Percentiles rank a stretch among this genome's conserved stretches.
These are phyloP conservation scores for Ascochyta pisi DNA, from an alignment of 2,329 filamentous ascomycete genomes.

Conservation along the genomic window DNA sequence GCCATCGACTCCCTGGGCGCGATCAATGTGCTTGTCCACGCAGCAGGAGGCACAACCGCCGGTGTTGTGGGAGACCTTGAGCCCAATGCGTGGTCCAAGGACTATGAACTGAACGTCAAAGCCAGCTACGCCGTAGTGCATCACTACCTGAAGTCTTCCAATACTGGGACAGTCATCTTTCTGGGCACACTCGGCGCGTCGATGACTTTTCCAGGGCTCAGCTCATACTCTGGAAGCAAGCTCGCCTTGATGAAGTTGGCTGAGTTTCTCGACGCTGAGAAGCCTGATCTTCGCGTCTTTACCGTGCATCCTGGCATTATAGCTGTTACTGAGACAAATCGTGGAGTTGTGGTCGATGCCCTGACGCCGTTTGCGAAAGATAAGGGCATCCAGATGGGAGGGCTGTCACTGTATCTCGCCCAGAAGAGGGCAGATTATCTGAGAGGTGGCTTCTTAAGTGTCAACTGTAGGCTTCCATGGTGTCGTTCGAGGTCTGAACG, in stretches of 20 bases:
- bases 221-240: slow-evolving; percentile 32
- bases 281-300: slow-evolving; percentile 30
- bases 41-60: slow-evolving; percentile 18
- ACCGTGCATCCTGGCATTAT: slow-evolving; percentile 35
- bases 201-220: slow-evolving; percentile 22
- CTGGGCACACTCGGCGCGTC: slow-evolving; percentile 24
- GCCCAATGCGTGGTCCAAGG: slow-evolving; percentile 16
- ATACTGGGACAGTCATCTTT: slow-evolving; percentile 27
- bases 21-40: slow-evolving; percentile 28
- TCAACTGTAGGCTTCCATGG: slow-evolving; percentile 29
- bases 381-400: slow-evolving; percentile 24
- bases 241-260: slow-evolving; percentile 28
- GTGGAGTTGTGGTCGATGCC: slow-evolving; percentile 14
- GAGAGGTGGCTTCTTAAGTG: slow-evolving; percentile 24
- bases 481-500: neutral
- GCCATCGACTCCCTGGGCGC: slow-evolving; percentile 17
- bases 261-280: slow-evolving; percentile 31
- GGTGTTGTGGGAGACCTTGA: slow-evolving; percentile 11
- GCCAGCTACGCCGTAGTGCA: slow-evolving; percentile 24
- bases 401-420: slow-evolving; percentile 26
- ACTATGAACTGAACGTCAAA: slow-evolving; percentile 29
- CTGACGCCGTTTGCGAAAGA: slow-evolving; percentile 30
- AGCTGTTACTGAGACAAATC: slow-evolving; percentile 11
- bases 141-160: slow-evolving; percentile 11
- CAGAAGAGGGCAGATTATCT: slow-evolving; percentile 28